Base-by-base conservation (phyloP, 2,329 filamentous ascomycete genomes). In the Mycosphaerella sp. region DNA sequence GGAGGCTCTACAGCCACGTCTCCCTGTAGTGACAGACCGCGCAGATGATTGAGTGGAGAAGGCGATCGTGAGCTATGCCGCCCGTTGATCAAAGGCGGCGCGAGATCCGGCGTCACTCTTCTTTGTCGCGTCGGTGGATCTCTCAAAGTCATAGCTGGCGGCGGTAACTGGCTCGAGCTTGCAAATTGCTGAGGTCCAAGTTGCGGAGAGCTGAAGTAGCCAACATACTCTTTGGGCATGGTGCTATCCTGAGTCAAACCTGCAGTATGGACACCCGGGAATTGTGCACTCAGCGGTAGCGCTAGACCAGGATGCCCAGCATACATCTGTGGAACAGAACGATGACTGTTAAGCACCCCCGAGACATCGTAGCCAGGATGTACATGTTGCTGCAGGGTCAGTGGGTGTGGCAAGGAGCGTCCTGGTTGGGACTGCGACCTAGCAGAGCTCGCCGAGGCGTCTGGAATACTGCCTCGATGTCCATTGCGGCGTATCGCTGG, bases 401-500 rank as follows among this genome's bases (percentile, higher is more conserved):
- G 58, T 29, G 72, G 69, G 54, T 72, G 72, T 31, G 69, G 70
- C 45, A 72, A 59, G 6, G 70, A 71, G 36, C 76, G 73, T 17
- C 75, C 72, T 51, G 76, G 76, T 56, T 78, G 76, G 6, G 75
- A 78, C 52, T 78, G 76, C 34, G 76, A 78, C 44, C 76, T 70
- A 43, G 71, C 66, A 7, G 74, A 72, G 45, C 65, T 69, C 14
- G 60, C 59, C 11, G 66, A 56, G 26, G 73, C 72, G 55, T 74
- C 75, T n/a, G 72, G 68, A 45, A 75, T 68, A 4, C 73, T 74
- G 9, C 69, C 66, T 11, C 74, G 70, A 56, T 77, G 74, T 1
- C 69, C 67, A 14, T 69, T 68, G 56, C 74, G 63, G 31, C 74
- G 69, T 38, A 74, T 61, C n/a, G 70, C 67, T 12, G 76, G 74